phyloP scores from a whole-genome alignment of 2,329 filamentous ascomycete genomes.

The Ceratocystis colombiana region DNA sequence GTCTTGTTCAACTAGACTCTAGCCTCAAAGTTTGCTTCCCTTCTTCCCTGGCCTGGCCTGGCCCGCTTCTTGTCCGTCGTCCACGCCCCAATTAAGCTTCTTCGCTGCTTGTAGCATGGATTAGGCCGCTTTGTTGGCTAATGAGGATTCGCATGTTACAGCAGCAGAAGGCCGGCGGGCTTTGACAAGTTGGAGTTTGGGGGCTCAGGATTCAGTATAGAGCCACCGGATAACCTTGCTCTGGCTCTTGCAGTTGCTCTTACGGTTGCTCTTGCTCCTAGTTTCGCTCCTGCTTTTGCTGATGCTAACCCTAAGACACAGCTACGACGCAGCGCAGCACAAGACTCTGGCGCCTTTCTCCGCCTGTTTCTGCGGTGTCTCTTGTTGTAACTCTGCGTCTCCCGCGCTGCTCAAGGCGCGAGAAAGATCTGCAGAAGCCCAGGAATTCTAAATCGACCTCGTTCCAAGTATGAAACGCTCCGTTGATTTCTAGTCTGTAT shows the following conservation, averaged over 20 bases:
- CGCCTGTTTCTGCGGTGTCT: not conserved
- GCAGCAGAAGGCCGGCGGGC: not conserved
- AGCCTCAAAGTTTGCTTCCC: no score
- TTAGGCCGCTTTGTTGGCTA: not conserved
- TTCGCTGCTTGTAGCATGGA: constrained; percentile 1
- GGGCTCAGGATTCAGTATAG: no score
- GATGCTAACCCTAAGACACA: no score
- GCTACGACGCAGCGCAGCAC: no score
- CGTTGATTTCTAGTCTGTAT: not conserved
- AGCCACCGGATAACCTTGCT: no score
- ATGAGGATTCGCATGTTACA: not conserved
- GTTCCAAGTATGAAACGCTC: not conserved
- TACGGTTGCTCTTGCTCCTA: no score
- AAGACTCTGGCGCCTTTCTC: no score
- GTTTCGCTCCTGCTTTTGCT: no score
- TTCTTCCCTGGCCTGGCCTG: not conserved
- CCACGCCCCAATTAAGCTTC: constrained; percentile 4
- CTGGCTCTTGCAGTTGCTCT: no score
- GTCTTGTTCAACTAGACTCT: no score
- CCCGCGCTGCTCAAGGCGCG: not conserved
- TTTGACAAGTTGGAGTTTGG: not conserved
- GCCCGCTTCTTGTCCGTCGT: not conserved
- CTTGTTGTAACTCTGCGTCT: not conserved
- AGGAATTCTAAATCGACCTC: not conserved
- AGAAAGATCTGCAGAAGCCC: not conserved